These are phyloP conservation scores for Gnomoniopsis smithogilvyi DNA, from an alignment of 2,329 filamentous ascomycete genomes.

Conservation along the genomic window DNA sequence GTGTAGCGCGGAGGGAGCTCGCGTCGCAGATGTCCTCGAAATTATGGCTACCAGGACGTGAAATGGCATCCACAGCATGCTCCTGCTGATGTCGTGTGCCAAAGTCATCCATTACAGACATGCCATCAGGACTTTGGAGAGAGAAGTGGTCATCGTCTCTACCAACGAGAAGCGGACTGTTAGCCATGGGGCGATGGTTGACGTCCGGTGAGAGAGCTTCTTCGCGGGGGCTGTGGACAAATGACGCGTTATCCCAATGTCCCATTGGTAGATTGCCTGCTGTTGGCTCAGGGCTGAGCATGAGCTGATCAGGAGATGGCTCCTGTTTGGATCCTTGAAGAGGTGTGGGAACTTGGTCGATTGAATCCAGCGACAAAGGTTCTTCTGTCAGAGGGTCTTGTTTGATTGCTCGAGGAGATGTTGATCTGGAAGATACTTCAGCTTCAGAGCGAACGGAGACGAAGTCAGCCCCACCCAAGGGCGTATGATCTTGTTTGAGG, in stretches of 20 bases:
- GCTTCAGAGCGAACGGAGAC: neutral
- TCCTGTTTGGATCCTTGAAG: neutral
- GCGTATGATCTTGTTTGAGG: neutral
- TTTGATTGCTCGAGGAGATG: neutral
- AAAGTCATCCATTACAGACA: neutral
- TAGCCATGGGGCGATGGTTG: neutral
- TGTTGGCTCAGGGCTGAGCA: neutral
- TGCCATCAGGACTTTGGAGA: neutral
- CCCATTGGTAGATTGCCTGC: neutral
- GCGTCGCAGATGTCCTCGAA: neutral
- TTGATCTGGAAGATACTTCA: neutral
- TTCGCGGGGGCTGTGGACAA: neutral
- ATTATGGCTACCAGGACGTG: neutral
- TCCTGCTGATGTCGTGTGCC: neutral
- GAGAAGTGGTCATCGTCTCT: neutral
- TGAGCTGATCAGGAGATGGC: neutral
- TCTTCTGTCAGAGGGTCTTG: neutral
- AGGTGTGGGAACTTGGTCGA: neutral
- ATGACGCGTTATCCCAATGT: neutral
- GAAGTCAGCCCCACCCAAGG: neutral
- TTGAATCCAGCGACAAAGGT: neutral
- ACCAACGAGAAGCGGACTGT: neutral
- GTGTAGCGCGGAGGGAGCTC: neutral
- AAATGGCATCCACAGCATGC: neutral
- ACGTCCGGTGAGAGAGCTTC: neutral